Evolutionary conservation across 2,329 filamentous ascomycete genomes (phyloP), one percentile per base, ranked within the genome.

Genomic region (Penicillium sp.): DNA sequence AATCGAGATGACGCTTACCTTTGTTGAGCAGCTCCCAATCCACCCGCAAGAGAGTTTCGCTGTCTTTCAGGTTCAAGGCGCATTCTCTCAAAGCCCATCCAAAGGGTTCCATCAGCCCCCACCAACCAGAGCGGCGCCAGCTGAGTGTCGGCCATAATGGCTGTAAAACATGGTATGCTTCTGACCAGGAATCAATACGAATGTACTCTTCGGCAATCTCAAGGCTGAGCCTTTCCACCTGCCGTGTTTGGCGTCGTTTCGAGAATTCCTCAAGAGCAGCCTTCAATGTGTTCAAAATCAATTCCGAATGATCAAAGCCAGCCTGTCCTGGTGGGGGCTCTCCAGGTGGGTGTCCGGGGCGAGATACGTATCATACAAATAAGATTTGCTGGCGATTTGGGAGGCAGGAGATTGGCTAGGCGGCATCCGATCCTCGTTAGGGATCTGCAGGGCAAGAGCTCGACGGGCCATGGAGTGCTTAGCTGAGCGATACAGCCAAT

Each of bases 121-220:
- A 80, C 80, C 81, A 84, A n/a, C 76, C 73, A 57, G 80, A 75
- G 35, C 64, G 65, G 37, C 81, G 75, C 81, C 81, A 84, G n/a
- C 68, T 72, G 60, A 78, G 74, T 8, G 62, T 70, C 32, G 75
- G 60, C 80, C 80, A 84, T 1, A 82, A 59, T 3, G 77, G 71
- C 28, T 67, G 67, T 16, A 84, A 67, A 2, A 77, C 65, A 20
- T 71, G 61, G 43, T 78, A 67, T 6, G 78, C 80, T 37, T 78
- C 72, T 4, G 66, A 59, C 65, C 77, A 81, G 23, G 69, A 70
- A 14, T 70, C 73, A 14, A 69, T 68, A 31, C 72, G 68, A 34
- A 80, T 71, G 24, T 80, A 64, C 51, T 80, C 78, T 48, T 74
- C 72, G 1, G 77, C 79, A 16, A 77, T 71, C 40, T 81, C 76